Evolutionary conservation across 768 basidiomycete species (phyloP), one percentile per base, ranked within the genome.

Genomic region (Boletus pseudo-olivaceus): DNA sequence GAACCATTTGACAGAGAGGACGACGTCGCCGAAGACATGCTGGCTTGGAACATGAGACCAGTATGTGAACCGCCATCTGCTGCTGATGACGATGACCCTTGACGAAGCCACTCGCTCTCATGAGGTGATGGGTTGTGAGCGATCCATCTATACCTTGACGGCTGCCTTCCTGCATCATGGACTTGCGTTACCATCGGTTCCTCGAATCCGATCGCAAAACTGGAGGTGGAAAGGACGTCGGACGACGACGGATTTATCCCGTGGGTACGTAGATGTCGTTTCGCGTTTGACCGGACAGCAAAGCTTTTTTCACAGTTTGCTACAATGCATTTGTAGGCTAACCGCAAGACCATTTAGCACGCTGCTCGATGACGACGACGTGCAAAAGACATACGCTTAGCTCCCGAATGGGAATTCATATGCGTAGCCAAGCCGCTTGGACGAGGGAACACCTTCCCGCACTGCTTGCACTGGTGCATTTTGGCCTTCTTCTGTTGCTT

Each of bases 271-370:
- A 88, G 76, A 63, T 92, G 89, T 33, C 89, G 80, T 67, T 84
- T 88, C 15, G 88, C 88, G 61, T 92, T 92, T 8, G 89, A 91
- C 12, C 87, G 82, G 17, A 91, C 88, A 19, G 86, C 82, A 62
- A 91, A 92, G 4, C 76, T 78, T 64, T 86, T 85, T 30, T 73
- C 69, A 65, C 90, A 92, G 33, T 77, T 76, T 14, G 78, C 73
- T 46, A 84, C 82, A 0, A 72, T 77, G 63, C 89, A 92, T 35
- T 69, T 69, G 33, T 58, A 67, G 19, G 69, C 62, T 66, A 30
- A 49, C 4, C 43, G 5, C 38, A 53, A 41, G 19, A 12, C 14
- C 10, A 14, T 30, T 67, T 11, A 60, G 58, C 49, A 53, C 29
- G 46, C 29, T 17, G n/a, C 35, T 20, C 49, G 20, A 27, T 7